A percentile compares a stretch with the other conserved stretches of the same genome.
Evolutionary conservation across 345 rosid species (phyloP).

Genomic region (Linum trigynum): DNA sequence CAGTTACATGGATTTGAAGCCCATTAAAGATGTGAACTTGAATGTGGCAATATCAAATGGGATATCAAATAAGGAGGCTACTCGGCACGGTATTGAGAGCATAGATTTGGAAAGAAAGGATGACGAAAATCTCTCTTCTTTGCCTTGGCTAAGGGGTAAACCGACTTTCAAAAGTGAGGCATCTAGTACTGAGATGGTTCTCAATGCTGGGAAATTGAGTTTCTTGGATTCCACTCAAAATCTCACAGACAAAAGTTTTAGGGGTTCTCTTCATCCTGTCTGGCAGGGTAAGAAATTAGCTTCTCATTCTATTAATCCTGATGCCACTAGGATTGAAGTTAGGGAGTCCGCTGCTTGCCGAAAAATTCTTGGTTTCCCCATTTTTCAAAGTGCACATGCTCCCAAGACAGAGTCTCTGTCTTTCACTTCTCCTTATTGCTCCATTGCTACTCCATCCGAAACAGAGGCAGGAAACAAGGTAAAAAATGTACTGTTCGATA

Average conservation of each 20-base stretch:
- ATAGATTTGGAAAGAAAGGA: slow-evolving; percentile 38
- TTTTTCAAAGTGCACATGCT: slow-evolving; percentile 29
- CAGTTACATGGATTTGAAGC: slow-evolving; percentile 22
- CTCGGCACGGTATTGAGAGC: slow-evolving; percentile 23
- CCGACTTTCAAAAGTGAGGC: slow-evolving; percentile 29
- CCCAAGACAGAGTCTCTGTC: slow-evolving; percentile 32
- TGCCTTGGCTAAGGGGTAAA: slow-evolving; percentile 66
- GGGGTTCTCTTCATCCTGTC: slow-evolving; percentile 20
- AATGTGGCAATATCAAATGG: slow-evolving; percentile 36
- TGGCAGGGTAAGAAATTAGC: slow-evolving; percentile 29
- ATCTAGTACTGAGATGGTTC: slow-evolving; percentile 31
- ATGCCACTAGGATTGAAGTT: slow-evolving; percentile 24
- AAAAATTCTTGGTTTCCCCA: slow-evolving; percentile 51
- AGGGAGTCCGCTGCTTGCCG: slow-evolving; percentile 27
- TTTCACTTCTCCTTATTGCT: slow-evolving; percentile 27
- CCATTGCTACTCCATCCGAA: slow-evolving; percentile 28
- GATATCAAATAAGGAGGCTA: slow-evolving; percentile 27
- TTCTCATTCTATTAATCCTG: slow-evolving; percentile 31
- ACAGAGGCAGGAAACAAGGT: slow-evolving; percentile 25
- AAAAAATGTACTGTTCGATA: slow-evolving; percentile 48
- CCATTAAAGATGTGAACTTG: slow-evolving; percentile 36
- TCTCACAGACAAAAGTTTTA: slow-evolving; percentile 29
- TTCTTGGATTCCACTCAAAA: slow-evolving; percentile 29
- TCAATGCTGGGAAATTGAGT: slow-evolving; percentile 25
- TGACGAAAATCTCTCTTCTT: slow-evolving; percentile 29